Conservation (phyloP, 2,329 filamentous ascomycete genomes). For the Colletotrichum endophyticum region DNA sequence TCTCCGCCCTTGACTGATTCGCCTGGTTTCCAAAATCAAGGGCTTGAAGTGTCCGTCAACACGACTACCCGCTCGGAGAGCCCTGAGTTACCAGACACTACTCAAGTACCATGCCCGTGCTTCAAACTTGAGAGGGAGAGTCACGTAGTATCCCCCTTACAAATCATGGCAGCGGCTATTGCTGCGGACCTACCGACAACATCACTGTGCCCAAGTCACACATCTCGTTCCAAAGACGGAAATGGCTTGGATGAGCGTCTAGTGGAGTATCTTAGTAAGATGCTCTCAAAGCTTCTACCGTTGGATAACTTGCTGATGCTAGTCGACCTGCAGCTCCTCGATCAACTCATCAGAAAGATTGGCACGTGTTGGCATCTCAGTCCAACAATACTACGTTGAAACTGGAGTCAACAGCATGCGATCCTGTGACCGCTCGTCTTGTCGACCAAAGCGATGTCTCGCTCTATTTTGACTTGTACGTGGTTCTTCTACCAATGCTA, state of each 20-base stretch:
- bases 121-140: not conserved
- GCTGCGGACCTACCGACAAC: not conserved
- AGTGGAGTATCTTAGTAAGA: conserved; percentile 22
- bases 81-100: not conserved
- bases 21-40: not conserved
- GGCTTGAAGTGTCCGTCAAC: not conserved
- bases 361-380: conserved; percentile 25
- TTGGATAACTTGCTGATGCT: not conserved
- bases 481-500: not conserved
- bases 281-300: not conserved
- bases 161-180: conserved; percentile 26
- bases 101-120: not conserved
- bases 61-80: not conserved
- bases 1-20: not conserved
- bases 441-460: conserved; percentile 25
- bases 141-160: conserved; percentile 18
- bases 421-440: conserved; percentile 24
- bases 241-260: not conserved
- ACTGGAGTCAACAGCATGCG: conserved; percentile 25
- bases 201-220: not conserved
- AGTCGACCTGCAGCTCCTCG: not conserved
- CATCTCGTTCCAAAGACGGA: not conserved
- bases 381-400: conserved; percentile 24
- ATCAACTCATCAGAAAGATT: conserved; percentile 19
- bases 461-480: not conserved